Conservation (phyloP, 331 rosid species). For the Saraca asoca region DNA sequence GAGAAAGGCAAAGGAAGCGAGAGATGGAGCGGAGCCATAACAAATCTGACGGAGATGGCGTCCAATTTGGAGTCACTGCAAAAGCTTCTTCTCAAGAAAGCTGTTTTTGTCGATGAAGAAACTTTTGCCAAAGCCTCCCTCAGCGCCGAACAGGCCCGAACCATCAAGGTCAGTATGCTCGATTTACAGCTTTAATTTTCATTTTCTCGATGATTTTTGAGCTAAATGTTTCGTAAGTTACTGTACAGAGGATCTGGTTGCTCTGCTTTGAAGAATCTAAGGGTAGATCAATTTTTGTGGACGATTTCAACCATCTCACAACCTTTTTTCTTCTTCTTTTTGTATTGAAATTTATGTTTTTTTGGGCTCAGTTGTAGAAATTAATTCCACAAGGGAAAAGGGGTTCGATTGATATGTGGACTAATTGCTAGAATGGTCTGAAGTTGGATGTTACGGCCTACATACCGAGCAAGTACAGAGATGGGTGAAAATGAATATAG, state of each 20-base stretch:
- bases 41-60: constrained; percentile 80
- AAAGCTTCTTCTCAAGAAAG: constrained; percentile 80
- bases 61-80: constrained; percentile 81
- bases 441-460: too few species aligned
- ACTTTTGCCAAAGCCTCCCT: constrained; percentile 84
- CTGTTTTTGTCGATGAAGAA: constrained; percentile 85
- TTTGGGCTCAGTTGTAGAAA: too few species aligned
- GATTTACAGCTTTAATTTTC: not conserved
- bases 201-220: not conserved
- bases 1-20: constrained; percentile 67
- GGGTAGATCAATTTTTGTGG: too few species aligned
- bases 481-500: too few species aligned
- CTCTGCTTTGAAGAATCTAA: not conserved
- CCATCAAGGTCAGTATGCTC: constrained; percentile 58
- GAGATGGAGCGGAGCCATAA: constrained; percentile 87
- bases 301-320: not conserved
- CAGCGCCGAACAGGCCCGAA: constrained; percentile 81
- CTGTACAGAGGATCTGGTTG: not conserved
- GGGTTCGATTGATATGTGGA: too few species aligned
- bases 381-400: too few species aligned
- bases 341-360: not conserved
- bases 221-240: not conserved
- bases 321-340: not conserved
- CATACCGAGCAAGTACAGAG: too few species aligned
- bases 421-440: too few species aligned